These are phyloP conservation scores for Aciculosporium take DNA, from an alignment of 2,329 filamentous ascomycete species.

Conservation along the genomic window DNA sequence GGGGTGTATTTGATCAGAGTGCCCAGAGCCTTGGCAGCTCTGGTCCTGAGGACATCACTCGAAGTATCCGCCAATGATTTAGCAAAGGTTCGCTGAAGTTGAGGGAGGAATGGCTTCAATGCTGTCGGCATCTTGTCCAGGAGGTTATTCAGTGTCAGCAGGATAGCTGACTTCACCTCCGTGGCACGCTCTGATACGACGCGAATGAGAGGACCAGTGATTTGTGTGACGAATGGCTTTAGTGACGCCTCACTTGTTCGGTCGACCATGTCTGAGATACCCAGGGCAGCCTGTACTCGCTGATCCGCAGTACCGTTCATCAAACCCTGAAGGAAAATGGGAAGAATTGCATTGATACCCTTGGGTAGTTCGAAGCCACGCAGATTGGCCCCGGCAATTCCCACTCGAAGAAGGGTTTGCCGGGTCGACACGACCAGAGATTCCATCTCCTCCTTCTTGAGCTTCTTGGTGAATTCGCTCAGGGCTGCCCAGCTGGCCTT, in stretches of 20 bases:
- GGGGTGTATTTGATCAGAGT: conserved; percentile 93
- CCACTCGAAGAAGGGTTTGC: conserved; percentile 74
- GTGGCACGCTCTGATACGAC: conserved; percentile 93
- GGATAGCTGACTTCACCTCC: conserved; percentile 89
- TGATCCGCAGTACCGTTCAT: conserved; percentile 95
- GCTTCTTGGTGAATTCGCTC: conserved; percentile 70
- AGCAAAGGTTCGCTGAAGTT: conserved; percentile 91
- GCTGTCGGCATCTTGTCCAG: conserved; percentile 93
- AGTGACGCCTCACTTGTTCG: conserved; percentile 75
- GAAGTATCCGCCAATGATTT: conserved; percentile 88
- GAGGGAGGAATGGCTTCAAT: conserved; percentile 90
- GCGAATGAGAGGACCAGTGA: conserved; percentile 92
- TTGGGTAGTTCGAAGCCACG: conserved; percentile 86
- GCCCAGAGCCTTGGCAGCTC: conserved; percentile 86
- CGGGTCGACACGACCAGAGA: conserved; percentile 74
- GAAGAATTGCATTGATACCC: conserved; percentile 89
- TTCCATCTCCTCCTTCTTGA: conserved; percentile 98
- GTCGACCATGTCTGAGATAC: conserved; percentile 91
- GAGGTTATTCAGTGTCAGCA: conserved; percentile 86
- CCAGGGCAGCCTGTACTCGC: conserved; percentile 78
- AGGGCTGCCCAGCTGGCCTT: conserved; percentile 83
- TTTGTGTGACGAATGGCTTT: conserved; percentile 92
- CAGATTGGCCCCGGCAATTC: conserved; percentile 70
- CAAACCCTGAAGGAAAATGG: conserved; percentile 92
- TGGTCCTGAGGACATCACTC: conserved; percentile 72